phyloP scores from a whole-genome alignment of 1,284 basidiomycete genomes.

The Fomitopsis pinicola region DNA sequence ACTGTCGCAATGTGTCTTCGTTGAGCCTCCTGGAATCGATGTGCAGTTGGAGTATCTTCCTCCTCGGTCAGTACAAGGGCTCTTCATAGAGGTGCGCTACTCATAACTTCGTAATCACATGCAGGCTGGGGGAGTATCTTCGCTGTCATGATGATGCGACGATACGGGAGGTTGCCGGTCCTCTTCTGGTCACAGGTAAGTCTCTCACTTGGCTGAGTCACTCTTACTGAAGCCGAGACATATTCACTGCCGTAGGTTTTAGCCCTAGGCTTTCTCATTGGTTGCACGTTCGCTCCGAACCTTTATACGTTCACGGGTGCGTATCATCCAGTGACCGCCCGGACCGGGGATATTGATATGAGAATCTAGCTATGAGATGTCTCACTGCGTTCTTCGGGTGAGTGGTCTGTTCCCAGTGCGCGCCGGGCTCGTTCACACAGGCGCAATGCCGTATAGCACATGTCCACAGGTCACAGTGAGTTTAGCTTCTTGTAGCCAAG shows the following conservation, averaged over 20 bases:
- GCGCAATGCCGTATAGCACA: constrained; percentile 33
- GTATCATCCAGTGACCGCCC: constrained; percentile 1
- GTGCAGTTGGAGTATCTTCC: constrained; percentile 62
- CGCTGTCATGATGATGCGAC: constrained; percentile 55
- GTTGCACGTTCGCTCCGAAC: constrained; percentile 50
- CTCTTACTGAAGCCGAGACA: background rate
- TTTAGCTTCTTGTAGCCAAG: background rate
- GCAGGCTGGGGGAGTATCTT: constrained; percentile 59
- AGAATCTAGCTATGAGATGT: constrained; percentile 57
- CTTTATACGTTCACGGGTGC: constrained; percentile 49
- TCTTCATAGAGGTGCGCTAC: background rate
- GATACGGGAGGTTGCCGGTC: constrained; percentile 55
- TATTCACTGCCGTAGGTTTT: constrained; percentile 31
- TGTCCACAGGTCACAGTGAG: constrained; percentile 67
- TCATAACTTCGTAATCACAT: background rate
- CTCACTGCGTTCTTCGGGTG: constrained; percentile 67
- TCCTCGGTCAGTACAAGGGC: constrained; percentile 39
- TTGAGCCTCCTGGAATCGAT: background rate
- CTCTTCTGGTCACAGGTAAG: constrained; percentile 60
- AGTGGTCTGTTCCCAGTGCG: background rate
- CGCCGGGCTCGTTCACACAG: too few species aligned
- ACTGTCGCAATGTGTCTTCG: background rate
- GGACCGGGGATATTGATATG: background rate
- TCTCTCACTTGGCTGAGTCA: background rate
- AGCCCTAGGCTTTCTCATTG: constrained; percentile 44